phyloP scores from a whole-genome alignment of 164 flowering plant genomes.

The Magnolia kwangsiensis region DNA sequence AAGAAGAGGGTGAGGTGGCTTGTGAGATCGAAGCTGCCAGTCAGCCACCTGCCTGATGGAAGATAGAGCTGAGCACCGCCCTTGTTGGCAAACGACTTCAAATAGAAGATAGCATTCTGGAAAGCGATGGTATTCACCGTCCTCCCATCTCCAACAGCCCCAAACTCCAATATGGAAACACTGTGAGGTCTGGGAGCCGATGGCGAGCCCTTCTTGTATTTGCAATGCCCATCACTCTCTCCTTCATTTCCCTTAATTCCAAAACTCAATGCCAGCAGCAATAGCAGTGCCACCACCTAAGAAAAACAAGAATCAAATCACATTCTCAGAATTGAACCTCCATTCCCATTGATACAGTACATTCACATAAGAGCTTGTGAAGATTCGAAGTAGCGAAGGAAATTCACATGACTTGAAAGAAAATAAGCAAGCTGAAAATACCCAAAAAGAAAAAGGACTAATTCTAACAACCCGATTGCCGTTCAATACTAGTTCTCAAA shows the following conservation, averaged over 20 bases:
- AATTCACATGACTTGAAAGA: too few relatives aligned
- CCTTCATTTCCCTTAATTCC: slow-evolving; percentile 26
- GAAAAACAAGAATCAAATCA: slow-evolving; percentile 4
- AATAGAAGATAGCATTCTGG: slow-evolving; percentile 89
- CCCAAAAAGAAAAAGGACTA: not conserved
- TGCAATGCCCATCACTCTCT: slow-evolving; percentile 41
- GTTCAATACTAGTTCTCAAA: not conserved
- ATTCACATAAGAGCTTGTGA: too few relatives aligned
- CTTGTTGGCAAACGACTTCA: slow-evolving; percentile 85
- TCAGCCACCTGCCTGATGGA: slow-evolving; percentile 87
- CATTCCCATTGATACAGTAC: not conserved
- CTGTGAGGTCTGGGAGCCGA: slow-evolving; percentile 80
- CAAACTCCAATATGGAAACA: slow-evolving; percentile 87
- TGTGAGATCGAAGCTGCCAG: slow-evolving; percentile 87
- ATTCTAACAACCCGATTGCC: not conserved
- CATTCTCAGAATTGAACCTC: not conserved
- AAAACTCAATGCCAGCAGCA: slow-evolving; percentile 51
- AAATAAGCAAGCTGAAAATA: too few relatives aligned
- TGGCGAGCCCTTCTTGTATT: slow-evolving; percentile 30
- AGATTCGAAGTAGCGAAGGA: not conserved
- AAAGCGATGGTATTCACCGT: slow-evolving; percentile 84
- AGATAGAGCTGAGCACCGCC: slow-evolving; percentile 96
- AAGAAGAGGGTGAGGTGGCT: slow-evolving; percentile 92
- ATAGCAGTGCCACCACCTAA: slow-evolving; percentile 48
- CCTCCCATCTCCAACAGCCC: slow-evolving; percentile 96